phyloP scores from a whole-genome alignment of 2,329 filamentous ascomycete genomes.

The Hypoxylon sp. region DNA sequence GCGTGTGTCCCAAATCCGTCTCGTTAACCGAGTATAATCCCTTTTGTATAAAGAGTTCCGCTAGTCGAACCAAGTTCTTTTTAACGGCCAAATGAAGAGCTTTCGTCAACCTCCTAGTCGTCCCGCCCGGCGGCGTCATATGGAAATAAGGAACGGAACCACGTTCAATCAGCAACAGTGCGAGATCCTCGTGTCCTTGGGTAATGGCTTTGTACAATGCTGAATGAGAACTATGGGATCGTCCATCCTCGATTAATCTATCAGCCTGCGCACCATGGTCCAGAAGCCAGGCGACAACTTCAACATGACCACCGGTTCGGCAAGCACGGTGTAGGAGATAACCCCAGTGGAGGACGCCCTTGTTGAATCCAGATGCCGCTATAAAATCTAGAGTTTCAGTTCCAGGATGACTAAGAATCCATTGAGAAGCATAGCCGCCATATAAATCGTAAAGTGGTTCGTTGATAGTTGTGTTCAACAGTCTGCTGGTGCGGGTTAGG shows the following conservation, averaged over 20 bases:
- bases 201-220: background rate
- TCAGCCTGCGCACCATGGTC: conserved; percentile 1
- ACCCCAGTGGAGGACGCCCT: background rate
- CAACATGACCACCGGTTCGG: background rate
- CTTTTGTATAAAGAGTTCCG: conserved; percentile 3
- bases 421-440: background rate
- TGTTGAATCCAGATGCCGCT: background rate
- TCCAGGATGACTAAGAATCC: background rate
- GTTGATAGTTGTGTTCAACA: background rate
- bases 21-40: conserved; percentile 4
- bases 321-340: background rate
- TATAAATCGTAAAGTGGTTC: background rate
- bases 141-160: conserved; percentile 7
- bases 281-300: conserved; percentile 6
- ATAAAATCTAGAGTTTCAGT: background rate
- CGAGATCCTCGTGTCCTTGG: background rate
- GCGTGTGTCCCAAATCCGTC: background rate
- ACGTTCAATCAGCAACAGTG: background rate
- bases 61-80: background rate
- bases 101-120: background rate
- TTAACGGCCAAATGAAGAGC: conserved; percentile 10
- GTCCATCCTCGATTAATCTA: background rate
- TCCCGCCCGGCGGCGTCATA: no score
- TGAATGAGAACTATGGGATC: background rate
- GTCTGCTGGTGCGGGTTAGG: background rate